Percentiles rank a stretch among this genome's conserved stretches.
These are phyloP conservation scores for Tetrapisispora iriomotensis DNA, from an alignment of 805 yeast species.

Conservation along the genomic window DNA sequence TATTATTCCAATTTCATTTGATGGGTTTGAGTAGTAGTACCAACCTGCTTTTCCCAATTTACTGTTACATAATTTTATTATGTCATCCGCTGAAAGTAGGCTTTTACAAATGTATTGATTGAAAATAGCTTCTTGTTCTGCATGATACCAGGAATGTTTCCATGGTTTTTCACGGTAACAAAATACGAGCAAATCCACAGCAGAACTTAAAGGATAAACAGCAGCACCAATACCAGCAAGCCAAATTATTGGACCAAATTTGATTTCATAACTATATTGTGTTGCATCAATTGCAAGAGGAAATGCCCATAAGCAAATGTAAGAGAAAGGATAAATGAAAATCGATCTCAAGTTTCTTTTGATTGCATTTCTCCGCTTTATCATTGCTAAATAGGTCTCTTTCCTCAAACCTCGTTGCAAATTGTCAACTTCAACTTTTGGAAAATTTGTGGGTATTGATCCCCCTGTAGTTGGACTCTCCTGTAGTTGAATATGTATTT, in stretches of 20 bases:
- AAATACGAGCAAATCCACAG: slow-evolving; percentile 68
- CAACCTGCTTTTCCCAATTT: slow-evolving; percentile 25
- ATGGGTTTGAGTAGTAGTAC: slow-evolving; percentile 13
- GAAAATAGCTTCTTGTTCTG: slow-evolving; percentile 16
- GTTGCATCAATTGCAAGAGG: slow-evolving; percentile 64
- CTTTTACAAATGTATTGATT: slow-evolving; percentile 18
- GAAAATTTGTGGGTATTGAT: not conserved
- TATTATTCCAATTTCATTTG: not conserved
- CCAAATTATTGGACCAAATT: slow-evolving; percentile 50
- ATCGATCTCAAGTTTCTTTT: slow-evolving; percentile 71
- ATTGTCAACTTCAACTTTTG: not conserved
- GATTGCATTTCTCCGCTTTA: slow-evolving; percentile 53
- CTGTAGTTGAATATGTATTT: too few relatives aligned
- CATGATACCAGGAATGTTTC: slow-evolving; percentile 36
- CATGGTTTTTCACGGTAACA: slow-evolving; percentile 73
- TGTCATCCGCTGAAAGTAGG: slow-evolving; percentile 20
- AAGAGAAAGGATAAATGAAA: slow-evolving; percentile 77
- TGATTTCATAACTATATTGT: slow-evolving; percentile 39
- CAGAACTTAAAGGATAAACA: slow-evolving; percentile 72
- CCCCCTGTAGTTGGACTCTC: too few relatives aligned
- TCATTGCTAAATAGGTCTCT: slow-evolving; percentile 52
- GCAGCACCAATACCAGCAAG: slow-evolving; percentile 58
- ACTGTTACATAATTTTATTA: slow-evolving; percentile 15
- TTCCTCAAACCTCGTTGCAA: slow-evolving; percentile 23
- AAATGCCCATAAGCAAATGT: slow-evolving; percentile 69